Base-by-base conservation (phyloP, 2,329 filamentous ascomycete genomes). In the Fonsecaea pugnacius region DNA sequence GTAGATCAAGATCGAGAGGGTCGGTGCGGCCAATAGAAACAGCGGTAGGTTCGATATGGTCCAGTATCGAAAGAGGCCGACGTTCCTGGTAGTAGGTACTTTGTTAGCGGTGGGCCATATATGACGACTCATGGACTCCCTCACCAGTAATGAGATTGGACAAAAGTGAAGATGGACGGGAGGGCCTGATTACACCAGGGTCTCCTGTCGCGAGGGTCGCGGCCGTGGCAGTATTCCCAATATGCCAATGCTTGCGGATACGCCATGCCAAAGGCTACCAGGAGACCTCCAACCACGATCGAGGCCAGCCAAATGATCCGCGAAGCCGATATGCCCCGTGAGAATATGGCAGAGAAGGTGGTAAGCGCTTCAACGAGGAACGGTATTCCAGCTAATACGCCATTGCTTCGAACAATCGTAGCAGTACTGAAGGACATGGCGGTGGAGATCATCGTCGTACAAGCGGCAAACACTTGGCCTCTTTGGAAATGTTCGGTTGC, bases 11-110 rank as follows among this genome's bases (percentile, higher is more conserved):
- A 96, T 75, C 38, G 79, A 79, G 57, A 96, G 80, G 82, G 94
- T 89, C 1, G 95, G 95, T 0, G 85, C 77, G 1, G 93, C 93
- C 10, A 99, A 84, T 24, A 93, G 72, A 77, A 99, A 99, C 1
- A 99, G 83, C 0, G 95, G 95, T 9, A 95, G 74, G 73, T 99
- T 97, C 5, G 89, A 87, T 0, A 89, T 68, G 0, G 88, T 96
- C 95, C 95, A 99, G 79, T 99, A 99, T 64, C 85, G 85, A 58
- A 98, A 84, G 70, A 96, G 89, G 0, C 95, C 95, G 58, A 90
- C 87, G 72, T 94, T 88, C 95, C 93, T 96, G 66, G 66, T 24
- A 48, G 74, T 70, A 70, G 6, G 27, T 30, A 30, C 27, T 66
- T 64, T 65, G 63, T 67, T 35, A 27, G 51, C n/a, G 10, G 53